A percentile compares a stretch with the other conserved stretches of the same genome.
Evolutionary conservation across 1,284 basidiomycete genomes (phyloP).

Genomic region (Naganishia liquefaciens): DNA sequence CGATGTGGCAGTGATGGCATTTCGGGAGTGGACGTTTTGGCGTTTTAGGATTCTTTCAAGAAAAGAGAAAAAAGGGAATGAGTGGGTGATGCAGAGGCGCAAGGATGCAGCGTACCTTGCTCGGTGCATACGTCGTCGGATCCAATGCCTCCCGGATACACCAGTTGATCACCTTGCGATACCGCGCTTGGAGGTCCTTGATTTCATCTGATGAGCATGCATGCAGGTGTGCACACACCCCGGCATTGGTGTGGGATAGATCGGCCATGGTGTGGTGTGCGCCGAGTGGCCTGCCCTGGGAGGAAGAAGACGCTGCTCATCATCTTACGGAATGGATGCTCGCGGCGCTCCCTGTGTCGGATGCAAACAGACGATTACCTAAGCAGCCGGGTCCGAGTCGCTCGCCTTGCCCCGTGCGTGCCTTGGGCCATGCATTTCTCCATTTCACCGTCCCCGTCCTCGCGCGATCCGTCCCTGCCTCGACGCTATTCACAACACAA

Average conservation of each 20-base stretch:
- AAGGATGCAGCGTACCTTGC: background rate
- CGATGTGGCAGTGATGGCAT: constrained; percentile 6
- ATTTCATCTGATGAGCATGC: constrained; percentile 23
- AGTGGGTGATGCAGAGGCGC: background rate
- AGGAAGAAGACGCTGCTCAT: background rate
- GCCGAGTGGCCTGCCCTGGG: too few species aligned
- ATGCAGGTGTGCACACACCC: constrained; percentile 22
- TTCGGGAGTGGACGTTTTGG: background rate
- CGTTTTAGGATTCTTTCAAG: background rate
- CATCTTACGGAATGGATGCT: background rate
- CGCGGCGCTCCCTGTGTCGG: constrained; percentile 1
- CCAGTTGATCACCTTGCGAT: constrained; percentile 32
- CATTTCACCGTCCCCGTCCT: background rate
- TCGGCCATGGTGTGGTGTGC: background rate
- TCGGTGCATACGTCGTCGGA: background rate
- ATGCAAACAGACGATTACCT: constrained; percentile 13
- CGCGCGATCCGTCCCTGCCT: background rate
- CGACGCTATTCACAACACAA: constrained; percentile 14
- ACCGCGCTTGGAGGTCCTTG: constrained; percentile 25
- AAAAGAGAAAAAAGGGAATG: background rate
- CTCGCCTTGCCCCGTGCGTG: background rate
- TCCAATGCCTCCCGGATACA: constrained; percentile 27
- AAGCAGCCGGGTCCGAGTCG: background rate
- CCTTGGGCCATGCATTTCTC: too few species aligned
- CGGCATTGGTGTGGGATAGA: background rate